Evolutionary conservation across 805 yeast genomes (phyloP), one percentile per base, ranked within the genome.

Genomic region (Schwanniomyces occidentalis): DNA sequence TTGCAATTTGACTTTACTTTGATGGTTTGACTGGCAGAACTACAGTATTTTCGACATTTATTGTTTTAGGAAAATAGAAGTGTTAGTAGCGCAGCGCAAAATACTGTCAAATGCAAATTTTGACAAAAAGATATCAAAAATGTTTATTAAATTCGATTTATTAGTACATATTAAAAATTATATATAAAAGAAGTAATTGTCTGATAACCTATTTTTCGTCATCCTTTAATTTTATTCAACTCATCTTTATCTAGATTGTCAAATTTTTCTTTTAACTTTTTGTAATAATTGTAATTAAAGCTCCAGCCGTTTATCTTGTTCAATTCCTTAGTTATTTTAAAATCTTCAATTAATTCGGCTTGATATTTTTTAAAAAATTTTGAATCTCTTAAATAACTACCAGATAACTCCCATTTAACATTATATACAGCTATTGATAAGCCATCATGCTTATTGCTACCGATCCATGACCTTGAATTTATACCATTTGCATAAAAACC

Each of bases 401-500:
- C 60, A n/a, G 47, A 41, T 1, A 45, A 32, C 27, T 58, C 74
- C 78, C 78, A 76, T 45, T 67, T 65, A 27, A 80, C 79, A 32
- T 62, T 65, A 44, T 74, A 76, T 2, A 93, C 65, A 4, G 82
- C 80, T 37, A 73, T 69, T 24, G 95, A 83, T 28, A 80, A 72
- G 1, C 99, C 99, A 52, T 85, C 87, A 54, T 91, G 99, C 5
- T 61, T 61, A 8, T 69, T 41, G 10, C 36, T 51, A 17, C 47
- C 51, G 2, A 56, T 52, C 97, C 98, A 91, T 3, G 76, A 58
- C 32, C 97, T 72, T 1, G 95, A 78, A 49, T 79, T 77, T 41
- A 90, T 62, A 5, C 85, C 90, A 57, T 85, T 71, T 30, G 85
- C 72, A 51, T 58, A 80, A 23, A 73, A 65, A 1, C 96, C 95